Conservation (phyloP, 2,329 filamentous ascomycete species). For the Colletotrichum godetiae region DNA sequence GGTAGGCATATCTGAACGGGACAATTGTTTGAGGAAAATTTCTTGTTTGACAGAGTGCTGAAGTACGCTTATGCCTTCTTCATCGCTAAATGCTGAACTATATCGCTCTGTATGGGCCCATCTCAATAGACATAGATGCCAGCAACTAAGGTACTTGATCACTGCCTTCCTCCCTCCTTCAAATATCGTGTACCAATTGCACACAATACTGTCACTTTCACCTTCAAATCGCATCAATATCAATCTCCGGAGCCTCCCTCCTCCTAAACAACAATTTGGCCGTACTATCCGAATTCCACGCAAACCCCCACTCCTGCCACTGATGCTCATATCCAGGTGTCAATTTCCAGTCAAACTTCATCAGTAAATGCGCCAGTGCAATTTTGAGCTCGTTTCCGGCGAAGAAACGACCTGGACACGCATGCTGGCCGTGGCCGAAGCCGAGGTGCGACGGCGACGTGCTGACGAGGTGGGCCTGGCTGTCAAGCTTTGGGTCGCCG, state of each 20-base stretch:
- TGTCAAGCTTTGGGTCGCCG: neutral
- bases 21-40: too few relatives aligned
- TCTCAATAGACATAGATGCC: too few relatives aligned
- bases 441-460: slow-evolving; percentile 48
- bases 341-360: slow-evolving; percentile 30
- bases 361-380: slow-evolving; percentile 26
- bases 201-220: too few relatives aligned
- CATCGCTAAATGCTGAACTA: too few relatives aligned
- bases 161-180: too few relatives aligned
- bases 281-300: neutral
- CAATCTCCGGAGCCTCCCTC: slow-evolving; percentile 21
- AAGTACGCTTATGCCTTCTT: too few relatives aligned
- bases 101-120: too few relatives aligned
- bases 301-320: slow-evolving; percentile 1
- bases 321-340: slow-evolving; percentile 8
- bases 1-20: too few relatives aligned
- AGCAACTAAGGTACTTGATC: too few relatives aligned
- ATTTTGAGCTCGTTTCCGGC: slow-evolving; percentile 56
- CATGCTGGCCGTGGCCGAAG: slow-evolving; percentile 52
- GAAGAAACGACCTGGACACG: slow-evolving; percentile 58
- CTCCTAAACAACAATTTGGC: slow-evolving; percentile 22
- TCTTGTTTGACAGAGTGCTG: too few relatives aligned
- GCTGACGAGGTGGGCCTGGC: slow-evolving; percentile 51
- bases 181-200: too few relatives aligned
- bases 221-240: slow-evolving; percentile 10